Evolutionary conservation across 805 yeast genomes (phyloP).

Genomic region (Cyberlindnera saturnus): DNA sequence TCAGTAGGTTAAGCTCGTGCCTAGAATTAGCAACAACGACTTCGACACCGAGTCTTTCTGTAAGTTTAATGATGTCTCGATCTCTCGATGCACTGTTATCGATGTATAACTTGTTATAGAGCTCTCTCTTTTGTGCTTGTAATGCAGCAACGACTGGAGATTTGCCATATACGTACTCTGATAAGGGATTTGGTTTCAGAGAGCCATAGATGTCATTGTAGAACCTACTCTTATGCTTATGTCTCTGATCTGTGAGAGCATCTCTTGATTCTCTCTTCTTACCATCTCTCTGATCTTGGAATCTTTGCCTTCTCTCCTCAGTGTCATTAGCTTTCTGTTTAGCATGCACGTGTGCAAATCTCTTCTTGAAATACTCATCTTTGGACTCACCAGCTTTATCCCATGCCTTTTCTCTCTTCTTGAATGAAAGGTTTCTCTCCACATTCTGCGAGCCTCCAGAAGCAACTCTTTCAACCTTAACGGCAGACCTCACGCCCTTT

Average conservation of each 20-base stretch:
- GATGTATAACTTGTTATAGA: conserved; percentile 45
- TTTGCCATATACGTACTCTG: conserved; percentile 72
- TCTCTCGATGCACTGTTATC: conserved; percentile 32
- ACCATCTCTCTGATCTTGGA: conserved; percentile 14
- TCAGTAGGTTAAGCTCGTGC: conserved; percentile 52
- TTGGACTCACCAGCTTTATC: conserved; percentile 54
- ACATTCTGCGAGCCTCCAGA: conserved; percentile 19
- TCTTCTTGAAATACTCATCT: conserved; percentile 53
- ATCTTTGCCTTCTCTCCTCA: conserved; percentile 14
- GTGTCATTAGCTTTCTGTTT: conserved; percentile 20
- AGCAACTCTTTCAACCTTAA: conserved; percentile 3
- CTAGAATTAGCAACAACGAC: conserved; percentile 13
- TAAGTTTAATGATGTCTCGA: conserved; percentile 40
- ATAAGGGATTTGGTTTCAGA: conserved; percentile 36
- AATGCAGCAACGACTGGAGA: conserved; percentile 72
- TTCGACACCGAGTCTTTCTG: conserved; percentile 28
- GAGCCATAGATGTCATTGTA: conserved; percentile 18
- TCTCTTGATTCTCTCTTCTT: conserved; percentile 3
- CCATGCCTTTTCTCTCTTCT: conserved; percentile 54
- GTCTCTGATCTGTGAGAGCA: conserved; percentile 10
- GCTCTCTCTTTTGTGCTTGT: conserved; percentile 44
- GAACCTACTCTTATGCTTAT: conserved; percentile 13
- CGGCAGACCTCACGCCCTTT: conserved; percentile 14
- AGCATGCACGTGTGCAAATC: conserved; percentile 65
- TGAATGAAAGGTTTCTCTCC: conserved; percentile 38